Conservation (phyloP, 192 early-diverging fungal genomes). For the Coemansia sp. region DNA sequence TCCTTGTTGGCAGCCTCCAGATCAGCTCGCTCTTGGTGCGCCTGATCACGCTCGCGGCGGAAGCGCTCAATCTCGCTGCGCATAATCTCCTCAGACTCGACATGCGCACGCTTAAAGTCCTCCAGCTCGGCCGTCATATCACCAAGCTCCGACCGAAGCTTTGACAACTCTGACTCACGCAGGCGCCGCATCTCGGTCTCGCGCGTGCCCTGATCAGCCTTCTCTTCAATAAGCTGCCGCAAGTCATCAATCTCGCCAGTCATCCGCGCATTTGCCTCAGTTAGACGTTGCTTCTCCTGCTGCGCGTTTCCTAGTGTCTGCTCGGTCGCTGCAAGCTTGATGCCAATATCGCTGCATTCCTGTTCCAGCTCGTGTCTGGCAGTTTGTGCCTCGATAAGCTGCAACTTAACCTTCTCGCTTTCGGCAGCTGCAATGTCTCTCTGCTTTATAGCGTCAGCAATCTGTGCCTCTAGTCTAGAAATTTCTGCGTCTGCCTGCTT, state of each 20-base stretch:
- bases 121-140: constrained; percentile 55
- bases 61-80: constrained; percentile 57
- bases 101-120: constrained; percentile 53
- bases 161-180: constrained; percentile 61
- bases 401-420: constrained; percentile 14
- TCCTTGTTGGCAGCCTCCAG: constrained; percentile 18
- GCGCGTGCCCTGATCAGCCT: constrained; percentile 62
- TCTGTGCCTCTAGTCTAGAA: constrained; percentile 23
- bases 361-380: constrained; percentile 59
- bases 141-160: constrained; percentile 57
- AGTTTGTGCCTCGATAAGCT: constrained; percentile 15
- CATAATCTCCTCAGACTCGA: constrained; percentile 51
- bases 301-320: constrained; percentile 35
- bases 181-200: constrained; percentile 59
- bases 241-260: constrained; percentile 58
- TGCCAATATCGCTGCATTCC: constrained; percentile 57
- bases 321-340: constrained; percentile 62
- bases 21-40: constrained; percentile 17
- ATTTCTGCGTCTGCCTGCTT: constrained; percentile 19
- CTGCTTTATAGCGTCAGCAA: constrained; percentile 15
- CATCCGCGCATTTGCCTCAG: constrained; percentile 41
- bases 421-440: constrained; percentile 9
- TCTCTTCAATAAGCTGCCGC: constrained; percentile 58
- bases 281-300: constrained; percentile 43
- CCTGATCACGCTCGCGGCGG: constrained; percentile 49